Conservation (phyloP, 2,329 filamentous ascomycete species). For the Phialophora tarda region DNA sequence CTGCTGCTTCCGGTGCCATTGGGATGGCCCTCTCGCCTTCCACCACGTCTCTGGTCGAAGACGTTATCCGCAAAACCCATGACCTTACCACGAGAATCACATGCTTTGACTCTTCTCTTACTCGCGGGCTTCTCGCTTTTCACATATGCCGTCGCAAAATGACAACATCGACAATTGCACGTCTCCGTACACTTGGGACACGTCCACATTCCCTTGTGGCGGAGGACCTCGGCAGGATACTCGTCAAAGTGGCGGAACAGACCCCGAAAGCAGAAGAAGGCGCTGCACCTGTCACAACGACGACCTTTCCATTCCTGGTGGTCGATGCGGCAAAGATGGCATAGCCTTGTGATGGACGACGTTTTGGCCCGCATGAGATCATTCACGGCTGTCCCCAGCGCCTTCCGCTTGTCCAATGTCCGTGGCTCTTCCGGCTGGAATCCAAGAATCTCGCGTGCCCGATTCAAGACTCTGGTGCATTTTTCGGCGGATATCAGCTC, state of each 20-base stretch:
- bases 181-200: constrained; percentile 46
- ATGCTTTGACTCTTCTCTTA: constrained; percentile 44
- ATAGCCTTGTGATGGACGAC: constrained; percentile 40
- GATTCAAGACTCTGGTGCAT: constrained; percentile 41
- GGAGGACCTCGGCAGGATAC: constrained; percentile 43
- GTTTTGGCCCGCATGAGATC: constrained; percentile 42
- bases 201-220: constrained; percentile 42
- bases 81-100: constrained; percentile 44
- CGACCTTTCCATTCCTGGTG: constrained; percentile 47
- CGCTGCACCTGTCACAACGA: constrained; percentile 44
- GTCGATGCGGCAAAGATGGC: constrained; percentile 47
- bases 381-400: constrained; percentile 43
- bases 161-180: constrained; percentile 48
- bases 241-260: constrained; percentile 47
- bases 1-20: constrained; percentile 11
- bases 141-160: constrained; percentile 44
- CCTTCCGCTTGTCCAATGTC: constrained; percentile 38
- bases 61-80: constrained; percentile 48
- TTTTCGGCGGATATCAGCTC: constrained; percentile 43
- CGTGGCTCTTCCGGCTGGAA: constrained; percentile 40
- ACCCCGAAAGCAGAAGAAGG: constrained; percentile 48
- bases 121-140: constrained; percentile 45
- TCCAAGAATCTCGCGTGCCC: constrained; percentile 40
- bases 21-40: constrained; percentile 32
- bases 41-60: constrained; percentile 46